Evolutionary conservation across 352 stramenopile genomes (phyloP).

Genomic region (Phytophthora cajani): DNA sequence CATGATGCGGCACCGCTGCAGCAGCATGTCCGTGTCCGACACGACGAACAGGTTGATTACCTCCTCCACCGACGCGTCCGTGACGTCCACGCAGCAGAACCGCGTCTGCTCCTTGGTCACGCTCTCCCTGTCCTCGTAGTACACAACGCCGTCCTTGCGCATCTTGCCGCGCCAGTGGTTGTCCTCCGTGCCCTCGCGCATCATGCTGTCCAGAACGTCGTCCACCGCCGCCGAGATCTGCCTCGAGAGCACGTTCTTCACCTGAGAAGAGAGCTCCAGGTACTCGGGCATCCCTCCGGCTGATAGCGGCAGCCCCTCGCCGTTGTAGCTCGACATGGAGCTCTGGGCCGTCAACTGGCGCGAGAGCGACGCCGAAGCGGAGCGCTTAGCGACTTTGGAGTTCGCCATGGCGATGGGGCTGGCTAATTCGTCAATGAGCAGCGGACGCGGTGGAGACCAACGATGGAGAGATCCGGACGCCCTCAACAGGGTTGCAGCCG

Average conservation of each 20-base stretch:
- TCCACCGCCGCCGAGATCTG: slow-evolving; percentile 44
- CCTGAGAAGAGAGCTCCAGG: slow-evolving; percentile 27
- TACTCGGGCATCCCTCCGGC: slow-evolving; percentile 16
- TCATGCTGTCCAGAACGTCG: slow-evolving; percentile 50
- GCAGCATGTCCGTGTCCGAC: slow-evolving; percentile 44
- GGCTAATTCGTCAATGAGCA: slow-evolving; percentile 32
- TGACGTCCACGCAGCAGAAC: slow-evolving; percentile 48
- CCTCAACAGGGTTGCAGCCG: slow-evolving; percentile 4
- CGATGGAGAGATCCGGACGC: slow-evolving; percentile 20
- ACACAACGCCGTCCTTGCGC: slow-evolving; percentile 45
- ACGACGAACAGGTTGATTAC: slow-evolving; percentile 48
- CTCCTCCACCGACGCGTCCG: slow-evolving; percentile 40
- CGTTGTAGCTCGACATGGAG: slow-evolving; percentile 31
- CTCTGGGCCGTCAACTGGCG: slow-evolving; percentile 19
- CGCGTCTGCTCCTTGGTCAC: slow-evolving; percentile 41
- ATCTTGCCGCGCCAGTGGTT: slow-evolving; percentile 38
- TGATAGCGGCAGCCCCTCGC: slow-evolving; percentile 5
- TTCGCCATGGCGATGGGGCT: slow-evolving; percentile 17
- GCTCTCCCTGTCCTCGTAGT: slow-evolving; percentile 47
- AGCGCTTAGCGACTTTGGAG: slow-evolving; percentile 17
- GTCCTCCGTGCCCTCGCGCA: slow-evolving; percentile 39
- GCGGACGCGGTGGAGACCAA: slow-evolving; percentile 17
- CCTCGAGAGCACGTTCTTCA: slow-evolving; percentile 31
- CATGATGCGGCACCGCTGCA: slow-evolving; percentile 49
- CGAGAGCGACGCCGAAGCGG: slow-evolving; percentile 10